A percentile compares a stretch with the other conserved stretches of the same genome.
Evolutionary conservation across 805 yeast species (phyloP).

Genomic region (Metschnikowia matae): DNA sequence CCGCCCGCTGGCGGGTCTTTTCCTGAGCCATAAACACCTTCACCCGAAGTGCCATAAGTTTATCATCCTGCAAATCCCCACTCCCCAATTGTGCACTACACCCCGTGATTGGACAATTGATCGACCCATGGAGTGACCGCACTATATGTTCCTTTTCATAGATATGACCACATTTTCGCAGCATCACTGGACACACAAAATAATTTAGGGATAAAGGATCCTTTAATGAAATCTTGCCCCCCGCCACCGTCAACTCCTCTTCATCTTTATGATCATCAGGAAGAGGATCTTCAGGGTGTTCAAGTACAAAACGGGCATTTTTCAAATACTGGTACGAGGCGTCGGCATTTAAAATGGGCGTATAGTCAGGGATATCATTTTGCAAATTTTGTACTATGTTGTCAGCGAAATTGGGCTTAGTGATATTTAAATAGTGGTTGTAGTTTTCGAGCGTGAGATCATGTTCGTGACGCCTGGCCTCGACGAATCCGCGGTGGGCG

Average conservation of each 20-base stretch:
- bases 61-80: slow-evolving; percentile 43
- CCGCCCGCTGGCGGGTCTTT: slow-evolving; percentile 9
- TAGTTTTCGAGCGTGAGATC: slow-evolving; percentile 13
- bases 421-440: slow-evolving; percentile 3
- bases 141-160: slow-evolving; percentile 49
- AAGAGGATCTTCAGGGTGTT: slow-evolving; percentile 59
- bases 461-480: slow-evolving; percentile 10
- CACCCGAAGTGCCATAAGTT: slow-evolving; percentile 54
- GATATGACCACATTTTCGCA: slow-evolving; percentile 56
- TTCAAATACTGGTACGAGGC: slow-evolving; percentile 27
- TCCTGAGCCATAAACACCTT: slow-evolving; percentile 27
- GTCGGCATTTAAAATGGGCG: slow-evolving; percentile 8
- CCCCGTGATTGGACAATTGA: slow-evolving; percentile 57
- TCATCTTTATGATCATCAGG: slow-evolving; percentile 55
- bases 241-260: slow-evolving; percentile 57
- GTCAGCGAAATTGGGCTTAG: slow-evolving; percentile 14
- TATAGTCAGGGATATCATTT: not conserved
- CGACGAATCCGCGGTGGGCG: slow-evolving; percentile 10
- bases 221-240: slow-evolving; percentile 62
- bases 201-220: slow-evolving; percentile 62
- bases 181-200: slow-evolving; percentile 53
- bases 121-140: slow-evolving; percentile 23
- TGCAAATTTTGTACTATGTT: slow-evolving; percentile 7
- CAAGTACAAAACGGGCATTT: slow-evolving; percentile 45
- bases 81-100: slow-evolving; percentile 38